phyloP scores from a whole-genome alignment of 2,329 filamentous ascomycete species.

The Penicillium paneum region DNA sequence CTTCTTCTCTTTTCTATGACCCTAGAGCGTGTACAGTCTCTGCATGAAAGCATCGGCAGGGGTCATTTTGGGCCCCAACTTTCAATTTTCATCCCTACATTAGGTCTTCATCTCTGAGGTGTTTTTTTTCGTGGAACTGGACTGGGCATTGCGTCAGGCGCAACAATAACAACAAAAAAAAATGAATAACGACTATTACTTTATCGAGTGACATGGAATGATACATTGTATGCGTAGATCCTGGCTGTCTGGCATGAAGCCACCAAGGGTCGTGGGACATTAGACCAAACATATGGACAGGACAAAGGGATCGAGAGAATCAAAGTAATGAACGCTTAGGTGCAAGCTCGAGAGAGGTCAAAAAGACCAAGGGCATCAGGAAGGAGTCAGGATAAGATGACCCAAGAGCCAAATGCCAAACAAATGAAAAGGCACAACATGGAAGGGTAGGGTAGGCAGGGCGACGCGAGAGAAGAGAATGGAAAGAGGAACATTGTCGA shows the following conservation, averaged over 20 bases:
- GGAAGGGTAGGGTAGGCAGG: too few species aligned
- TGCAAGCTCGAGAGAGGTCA: neutral
- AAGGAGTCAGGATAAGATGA: neutral
- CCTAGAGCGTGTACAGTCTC: constrained; percentile 39
- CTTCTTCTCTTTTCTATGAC: constrained; percentile 20
- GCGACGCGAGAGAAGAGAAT: too few species aligned
- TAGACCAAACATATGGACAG: neutral
- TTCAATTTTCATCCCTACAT: constrained; percentile 14
- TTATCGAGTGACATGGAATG: neutral
- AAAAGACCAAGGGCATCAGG: neutral
- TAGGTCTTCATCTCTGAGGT: constrained; percentile 10
- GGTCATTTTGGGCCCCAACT: constrained; percentile 26
- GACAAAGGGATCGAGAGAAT: too few species aligned
- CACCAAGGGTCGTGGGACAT: neutral
- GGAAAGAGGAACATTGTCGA: too few species aligned
- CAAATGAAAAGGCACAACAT: neutral
- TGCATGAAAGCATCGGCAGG: constrained; percentile 38
- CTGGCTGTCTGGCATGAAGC: neutral
- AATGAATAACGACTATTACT: neutral
- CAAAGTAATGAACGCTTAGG: too few species aligned
- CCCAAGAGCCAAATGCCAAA: neutral
- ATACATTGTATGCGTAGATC: neutral
- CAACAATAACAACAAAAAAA: neutral
- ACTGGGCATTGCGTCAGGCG: constrained; percentile 7
- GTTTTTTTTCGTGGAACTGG: neutral